Percentiles rank a stretch among this genome's conserved stretches.
Conservation (phyloP, 306 rosid species). For the Pterocarpus macrocarpus region DNA sequence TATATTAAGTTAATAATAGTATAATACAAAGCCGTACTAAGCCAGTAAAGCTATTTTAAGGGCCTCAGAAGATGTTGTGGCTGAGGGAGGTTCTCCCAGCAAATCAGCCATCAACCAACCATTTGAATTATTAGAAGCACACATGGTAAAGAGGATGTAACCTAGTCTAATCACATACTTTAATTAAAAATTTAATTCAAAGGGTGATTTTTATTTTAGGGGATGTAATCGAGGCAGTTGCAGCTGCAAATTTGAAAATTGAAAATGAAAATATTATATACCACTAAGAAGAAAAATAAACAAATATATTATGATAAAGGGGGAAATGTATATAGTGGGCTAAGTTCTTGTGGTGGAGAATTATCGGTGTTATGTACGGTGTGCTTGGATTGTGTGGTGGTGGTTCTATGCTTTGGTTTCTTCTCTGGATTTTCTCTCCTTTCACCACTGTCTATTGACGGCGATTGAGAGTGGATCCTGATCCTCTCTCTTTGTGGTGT, state of each 20-base stretch:
- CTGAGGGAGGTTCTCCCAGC: slow-evolving; percentile 50
- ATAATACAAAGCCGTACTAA: slow-evolving; percentile 20
- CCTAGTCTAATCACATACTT: slow-evolving; percentile 46
- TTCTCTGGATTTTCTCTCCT: neutral
- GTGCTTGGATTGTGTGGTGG: slow-evolving; percentile 50
- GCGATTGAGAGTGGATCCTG: slow-evolving; percentile 27
- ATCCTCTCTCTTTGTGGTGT: slow-evolving; percentile 5
- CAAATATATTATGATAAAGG: slow-evolving; percentile 23
- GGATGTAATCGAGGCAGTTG: slow-evolving; percentile 32
- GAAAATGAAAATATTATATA: slow-evolving; percentile 23
- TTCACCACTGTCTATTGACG: slow-evolving; percentile 24
- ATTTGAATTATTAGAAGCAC: slow-evolving; percentile 35
- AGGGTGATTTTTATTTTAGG: neutral
- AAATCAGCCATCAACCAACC: slow-evolving; percentile 40
- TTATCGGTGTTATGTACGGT: slow-evolving; percentile 44
- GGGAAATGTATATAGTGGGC: slow-evolving; percentile 27
- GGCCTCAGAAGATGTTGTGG: slow-evolving; percentile 67
- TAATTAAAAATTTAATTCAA: slow-evolving; percentile 16
- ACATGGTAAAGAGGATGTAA: slow-evolving; percentile 47
- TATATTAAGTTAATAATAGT: neutral
- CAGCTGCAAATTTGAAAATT: slow-evolving; percentile 17
- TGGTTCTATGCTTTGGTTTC: slow-evolving; percentile 37
- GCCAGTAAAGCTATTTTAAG: slow-evolving; percentile 29
- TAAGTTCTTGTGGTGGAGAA: slow-evolving; percentile 64
- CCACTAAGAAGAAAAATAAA: neutral